These are phyloP conservation scores for Fomitopsis pulvina DNA, from an alignment of 768 basidiomycete genomes.

Conservation along the genomic window DNA sequence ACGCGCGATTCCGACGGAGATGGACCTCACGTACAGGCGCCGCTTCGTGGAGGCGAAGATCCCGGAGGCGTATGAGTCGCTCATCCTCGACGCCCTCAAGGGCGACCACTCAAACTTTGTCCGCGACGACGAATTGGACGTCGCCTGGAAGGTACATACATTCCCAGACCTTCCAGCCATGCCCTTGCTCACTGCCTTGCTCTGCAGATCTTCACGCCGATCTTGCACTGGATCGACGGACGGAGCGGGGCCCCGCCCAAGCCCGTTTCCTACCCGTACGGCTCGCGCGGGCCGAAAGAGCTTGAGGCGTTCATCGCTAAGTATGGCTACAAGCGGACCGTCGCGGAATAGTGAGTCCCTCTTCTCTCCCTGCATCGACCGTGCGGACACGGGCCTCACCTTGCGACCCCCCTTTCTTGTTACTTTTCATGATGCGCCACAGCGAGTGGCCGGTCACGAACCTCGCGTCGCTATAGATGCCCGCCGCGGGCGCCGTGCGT, in stretches of 20 bases:
- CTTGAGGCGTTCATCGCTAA: slow-evolving; percentile 69
- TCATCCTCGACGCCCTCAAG: slow-evolving; percentile 91
- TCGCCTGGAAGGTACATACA: slow-evolving; percentile 86
- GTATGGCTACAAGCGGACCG: slow-evolving; percentile 71
- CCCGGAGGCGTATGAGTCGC: slow-evolving; percentile 93
- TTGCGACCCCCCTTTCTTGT: slow-evolving; percentile 5
- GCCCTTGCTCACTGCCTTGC: neutral
- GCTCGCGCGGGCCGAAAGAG: slow-evolving; percentile 88
- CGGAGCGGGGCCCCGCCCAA: slow-evolving; percentile 56
- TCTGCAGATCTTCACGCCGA: slow-evolving; percentile 85
- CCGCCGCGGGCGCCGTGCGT: neutral
- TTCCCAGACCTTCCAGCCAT: neutral
- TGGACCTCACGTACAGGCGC: slow-evolving; percentile 97
- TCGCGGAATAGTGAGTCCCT: slow-evolving; percentile 64
- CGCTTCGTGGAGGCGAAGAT: slow-evolving; percentile 88
- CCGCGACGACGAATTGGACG: slow-evolving; percentile 93
- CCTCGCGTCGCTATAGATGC: slow-evolving; percentile 44
- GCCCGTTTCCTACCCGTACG: slow-evolving; percentile 82
- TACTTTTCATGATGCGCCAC: neutral
- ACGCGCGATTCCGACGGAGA: slow-evolving; percentile 89
- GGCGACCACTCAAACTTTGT: slow-evolving; percentile 99
- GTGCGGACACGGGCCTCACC: slow-evolving; percentile 12
- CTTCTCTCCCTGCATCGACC: slow-evolving; percentile 1
- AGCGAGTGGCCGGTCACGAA: slow-evolving; percentile 76
- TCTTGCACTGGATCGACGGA: slow-evolving; percentile 95